These are phyloP conservation scores for Trichoderma koningii DNA, from an alignment of 2,329 filamentous ascomycete genomes.

Conservation along the genomic window DNA sequence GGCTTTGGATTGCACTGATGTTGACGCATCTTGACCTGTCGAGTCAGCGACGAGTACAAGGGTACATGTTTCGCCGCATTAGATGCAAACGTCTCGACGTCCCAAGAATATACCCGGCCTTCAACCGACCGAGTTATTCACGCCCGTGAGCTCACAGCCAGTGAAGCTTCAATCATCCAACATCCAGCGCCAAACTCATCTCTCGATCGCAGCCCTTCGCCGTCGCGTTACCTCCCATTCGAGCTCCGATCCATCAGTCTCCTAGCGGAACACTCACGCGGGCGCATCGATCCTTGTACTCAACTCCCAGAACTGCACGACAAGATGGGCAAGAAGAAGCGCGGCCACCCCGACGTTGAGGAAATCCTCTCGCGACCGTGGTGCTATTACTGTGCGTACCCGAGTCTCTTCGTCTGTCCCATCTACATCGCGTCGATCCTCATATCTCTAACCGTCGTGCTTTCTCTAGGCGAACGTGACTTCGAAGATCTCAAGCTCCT, in stretches of 20 bases:
- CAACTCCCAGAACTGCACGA: neutral
- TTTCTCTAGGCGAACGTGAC: constrained; percentile 73
- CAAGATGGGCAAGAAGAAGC: constrained; percentile 85
- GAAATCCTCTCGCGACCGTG: constrained; percentile 85
- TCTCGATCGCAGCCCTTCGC: neutral
- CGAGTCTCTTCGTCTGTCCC: neutral
- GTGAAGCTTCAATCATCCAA: constrained; percentile 1
- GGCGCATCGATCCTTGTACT: neutral
- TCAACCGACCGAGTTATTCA: constrained; percentile 7
- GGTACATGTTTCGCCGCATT: too few relatives aligned
- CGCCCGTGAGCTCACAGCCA: neutral
- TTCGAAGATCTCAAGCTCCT: constrained; percentile 97
- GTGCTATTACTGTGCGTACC: constrained; percentile 87
- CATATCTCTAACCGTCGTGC: constrained; percentile 33
- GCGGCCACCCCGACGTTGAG: constrained; percentile 80
- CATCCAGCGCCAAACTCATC: neutral
- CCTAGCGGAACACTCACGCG: neutral
- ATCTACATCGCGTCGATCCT: neutral
- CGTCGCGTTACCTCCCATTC: neutral
- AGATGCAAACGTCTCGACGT: too few relatives aligned
- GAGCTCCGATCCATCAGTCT: too few relatives aligned
- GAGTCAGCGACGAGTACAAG: too few relatives aligned
- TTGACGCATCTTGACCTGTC: too few relatives aligned
- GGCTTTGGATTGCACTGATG: too few relatives aligned
- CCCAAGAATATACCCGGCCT: neutral